Conservation (phyloP, 176 grass and related monocot species). For the Miscanthus lutarioriparius region DNA sequence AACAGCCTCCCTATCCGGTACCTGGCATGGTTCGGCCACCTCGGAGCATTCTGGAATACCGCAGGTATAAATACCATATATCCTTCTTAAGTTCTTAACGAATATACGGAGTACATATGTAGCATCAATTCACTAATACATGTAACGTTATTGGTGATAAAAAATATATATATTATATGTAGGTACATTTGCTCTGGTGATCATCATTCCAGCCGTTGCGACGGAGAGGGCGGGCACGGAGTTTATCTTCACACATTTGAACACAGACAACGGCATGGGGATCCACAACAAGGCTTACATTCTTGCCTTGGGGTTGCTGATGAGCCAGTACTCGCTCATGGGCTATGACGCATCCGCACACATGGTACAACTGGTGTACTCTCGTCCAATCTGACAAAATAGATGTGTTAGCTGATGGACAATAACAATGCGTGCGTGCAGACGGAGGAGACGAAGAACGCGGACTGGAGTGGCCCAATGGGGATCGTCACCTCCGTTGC, state of each 20-base stretch:
- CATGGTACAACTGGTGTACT: not conserved
- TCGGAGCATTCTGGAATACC: constrained; percentile 66
- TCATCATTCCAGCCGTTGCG: constrained; percentile 51
- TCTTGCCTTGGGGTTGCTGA: constrained; percentile 58
- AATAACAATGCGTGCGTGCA: not conserved
- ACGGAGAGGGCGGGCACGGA: constrained; percentile 40
- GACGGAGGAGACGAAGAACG: constrained; percentile 80
- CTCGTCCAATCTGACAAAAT: no score
- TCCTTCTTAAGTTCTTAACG: no score
- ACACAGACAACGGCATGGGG: constrained; percentile 61
- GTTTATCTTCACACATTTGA: constrained; percentile 72
- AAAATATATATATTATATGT: no score
- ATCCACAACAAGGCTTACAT: constrained; percentile 56
- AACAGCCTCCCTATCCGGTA: constrained; percentile 69
- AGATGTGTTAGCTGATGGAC: no score
- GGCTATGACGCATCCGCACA: constrained; percentile 81
- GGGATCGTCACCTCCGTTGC: constrained; percentile 61
- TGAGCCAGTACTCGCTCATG: constrained; percentile 69
- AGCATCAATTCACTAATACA: no score
- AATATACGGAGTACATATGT: no score
- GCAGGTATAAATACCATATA: constrained; percentile 25
- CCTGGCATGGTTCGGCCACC: constrained; percentile 52
- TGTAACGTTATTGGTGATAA: no score
- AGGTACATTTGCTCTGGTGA: constrained; percentile 58
- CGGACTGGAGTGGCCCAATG: constrained; percentile 59